Percentiles rank a stretch among this genome's conserved stretches.
phyloP scores from a whole-genome alignment of 2,329 filamentous ascomycete genomes.

The Endothia cerciana region DNA sequence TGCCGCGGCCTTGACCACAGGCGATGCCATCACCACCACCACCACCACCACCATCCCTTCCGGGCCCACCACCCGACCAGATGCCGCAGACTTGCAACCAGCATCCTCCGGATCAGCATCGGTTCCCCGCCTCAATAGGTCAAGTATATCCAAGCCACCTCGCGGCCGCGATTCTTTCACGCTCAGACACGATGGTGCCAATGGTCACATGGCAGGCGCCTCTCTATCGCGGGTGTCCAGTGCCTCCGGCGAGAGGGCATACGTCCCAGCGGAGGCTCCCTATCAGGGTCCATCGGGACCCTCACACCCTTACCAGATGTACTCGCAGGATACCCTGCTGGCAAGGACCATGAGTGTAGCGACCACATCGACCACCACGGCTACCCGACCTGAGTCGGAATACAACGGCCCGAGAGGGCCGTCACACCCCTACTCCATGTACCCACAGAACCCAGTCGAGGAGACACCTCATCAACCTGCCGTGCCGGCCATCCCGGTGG shows the following conservation, averaged over 20 bases:
- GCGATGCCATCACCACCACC: not conserved
- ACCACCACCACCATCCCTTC: not conserved
- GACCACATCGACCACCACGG: slow-evolving; percentile 49
- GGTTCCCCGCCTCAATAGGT: slow-evolving; percentile 43
- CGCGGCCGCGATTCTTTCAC: slow-evolving; percentile 53
- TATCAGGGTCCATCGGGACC: slow-evolving; percentile 73
- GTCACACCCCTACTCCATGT: slow-evolving; percentile 84
- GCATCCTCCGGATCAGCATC: slow-evolving; percentile 15
- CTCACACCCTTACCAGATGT: slow-evolving; percentile 85
- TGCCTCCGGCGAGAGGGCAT: slow-evolving; percentile 43
- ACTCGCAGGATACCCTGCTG: slow-evolving; percentile 75
- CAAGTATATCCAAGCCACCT: slow-evolving; percentile 60
- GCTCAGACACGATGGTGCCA: slow-evolving; percentile 55
- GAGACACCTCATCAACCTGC: slow-evolving; percentile 49
- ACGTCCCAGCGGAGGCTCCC: slow-evolving; percentile 59
- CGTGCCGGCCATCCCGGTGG: slow-evolving; percentile 62
- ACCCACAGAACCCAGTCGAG: slow-evolving; percentile 75
- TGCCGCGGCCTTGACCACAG: not conserved
- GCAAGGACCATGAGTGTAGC: slow-evolving; percentile 72
- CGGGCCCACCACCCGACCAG: slow-evolving; percentile 11
- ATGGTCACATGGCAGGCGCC: slow-evolving; percentile 36
- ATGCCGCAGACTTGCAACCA: not conserved
- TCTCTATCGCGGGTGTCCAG: slow-evolving; percentile 37
- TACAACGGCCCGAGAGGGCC: slow-evolving; percentile 68
- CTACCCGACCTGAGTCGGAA: slow-evolving; percentile 43